Base-by-base conservation (phyloP, 495 filamentous ascomycete species). In the Annulohypoxylon nitens region DNA sequence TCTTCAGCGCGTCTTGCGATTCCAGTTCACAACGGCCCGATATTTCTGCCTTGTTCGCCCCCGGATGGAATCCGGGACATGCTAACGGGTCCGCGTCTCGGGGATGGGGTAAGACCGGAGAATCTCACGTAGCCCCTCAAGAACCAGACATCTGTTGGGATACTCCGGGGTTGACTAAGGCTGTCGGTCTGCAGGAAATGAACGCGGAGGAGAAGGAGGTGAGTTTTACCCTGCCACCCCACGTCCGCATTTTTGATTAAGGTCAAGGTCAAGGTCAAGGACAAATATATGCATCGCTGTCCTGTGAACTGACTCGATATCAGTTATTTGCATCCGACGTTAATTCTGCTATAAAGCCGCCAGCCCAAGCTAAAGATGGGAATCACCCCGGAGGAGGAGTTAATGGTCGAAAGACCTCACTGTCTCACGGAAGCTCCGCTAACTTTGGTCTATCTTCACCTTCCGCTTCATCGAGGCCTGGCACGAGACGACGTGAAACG, bases 101-200 rank as follows among this genome's bases (percentile, higher is more conserved):
- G 11, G 85, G 88, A 37, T 97, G 94, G 94, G 93, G 92, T 37
- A 93, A 92, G 79, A 86, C 87, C 73, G 88, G 90, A 59, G 93
- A 97, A 41, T 90, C 91, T 36, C 81, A 82, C 67, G 84, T 88
- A 63, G 81, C 81, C 47, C 84, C 86, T 70, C 83, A 85, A 76
- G 94, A 90, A 51, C 92, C 90, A 1, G 93, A 95, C 68, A 85
- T 94, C 53, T 98, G 97, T 77, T 99, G 97, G 96, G 95, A 98
- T 75, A 81, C 88, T 61, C 86, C 88, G 50, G 95, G 94, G 36
- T 85, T 84, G 65, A 83, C 91, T 30, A 88, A 89, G 66, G 94
- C 95, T 14, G 81, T 98, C 60, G 88, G 88, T 39, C 77, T 97
- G 60, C 84, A 89, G 75, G 90, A 92, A 59, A 90, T 97, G 90